phyloP scores from a whole-genome alignment of 495 filamentous ascomycete genomes.

The Emericellopsis terricola region DNA sequence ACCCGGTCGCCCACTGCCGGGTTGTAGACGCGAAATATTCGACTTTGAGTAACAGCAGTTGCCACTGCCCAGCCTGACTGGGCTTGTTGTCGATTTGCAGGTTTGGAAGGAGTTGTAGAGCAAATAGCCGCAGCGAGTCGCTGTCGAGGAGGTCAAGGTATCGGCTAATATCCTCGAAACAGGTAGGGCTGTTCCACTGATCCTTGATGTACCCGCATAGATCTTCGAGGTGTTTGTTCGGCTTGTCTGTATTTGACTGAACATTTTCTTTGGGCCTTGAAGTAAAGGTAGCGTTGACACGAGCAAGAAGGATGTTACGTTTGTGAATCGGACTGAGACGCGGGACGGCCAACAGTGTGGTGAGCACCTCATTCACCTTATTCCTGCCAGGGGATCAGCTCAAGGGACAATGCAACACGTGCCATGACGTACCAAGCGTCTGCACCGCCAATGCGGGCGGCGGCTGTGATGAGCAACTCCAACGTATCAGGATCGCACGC shows the following conservation, averaged over 20 bases:
- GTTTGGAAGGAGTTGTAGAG: too few relatives aligned
- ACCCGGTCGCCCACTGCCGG: background rate
- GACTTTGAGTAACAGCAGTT: background rate
- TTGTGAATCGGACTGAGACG: constrained; percentile 2
- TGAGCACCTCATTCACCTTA: background rate
- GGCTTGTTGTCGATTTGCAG: too few relatives aligned
- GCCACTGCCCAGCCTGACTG: too few relatives aligned
- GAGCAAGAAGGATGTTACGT: constrained; percentile 2
- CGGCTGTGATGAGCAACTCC: constrained; percentile 11
- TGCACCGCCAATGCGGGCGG: too few relatives aligned
- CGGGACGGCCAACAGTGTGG: background rate
- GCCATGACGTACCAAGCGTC: background rate
- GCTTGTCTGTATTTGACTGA: constrained; percentile 5
- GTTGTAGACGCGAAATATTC: background rate
- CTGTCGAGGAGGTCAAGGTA: constrained; percentile 15
- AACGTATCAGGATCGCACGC: constrained; percentile 18
- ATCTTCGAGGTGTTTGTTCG: constrained; percentile 4
- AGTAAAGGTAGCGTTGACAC: constrained; percentile 3
- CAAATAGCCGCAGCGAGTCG: too few relatives aligned
- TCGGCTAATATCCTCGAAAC: constrained; percentile 16
- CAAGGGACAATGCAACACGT: background rate
- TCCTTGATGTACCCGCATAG: constrained; percentile 14
- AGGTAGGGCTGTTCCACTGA: constrained; percentile 13
- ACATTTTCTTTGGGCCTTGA: constrained; percentile 9
- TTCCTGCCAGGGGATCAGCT: background rate